A percentile compares a stretch with the other conserved stretches of the same genome.
phyloP scores from a whole-genome alignment of 2,329 filamentous ascomycete genomes.

The Camillea tinctor region DNA sequence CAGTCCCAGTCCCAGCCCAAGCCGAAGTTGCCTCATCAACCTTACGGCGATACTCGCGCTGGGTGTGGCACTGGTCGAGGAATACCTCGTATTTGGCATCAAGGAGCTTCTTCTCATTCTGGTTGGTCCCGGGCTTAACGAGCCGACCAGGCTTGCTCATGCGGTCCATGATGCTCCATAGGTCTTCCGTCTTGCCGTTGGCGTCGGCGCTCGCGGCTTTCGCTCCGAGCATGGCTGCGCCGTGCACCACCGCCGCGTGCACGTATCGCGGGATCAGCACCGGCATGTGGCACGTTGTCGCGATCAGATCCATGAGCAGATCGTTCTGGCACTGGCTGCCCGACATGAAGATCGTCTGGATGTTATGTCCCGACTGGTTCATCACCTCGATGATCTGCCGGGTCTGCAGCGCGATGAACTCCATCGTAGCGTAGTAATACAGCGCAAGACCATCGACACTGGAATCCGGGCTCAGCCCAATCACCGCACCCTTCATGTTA shows the following conservation, averaged over 20 bases:
- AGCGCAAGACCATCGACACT: conserved; percentile 83
- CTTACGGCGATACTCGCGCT: conserved; percentile 76
- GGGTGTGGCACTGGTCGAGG: conserved; percentile 83
- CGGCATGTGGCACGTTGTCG: conserved; percentile 86
- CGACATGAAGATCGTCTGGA: conserved; percentile 97
- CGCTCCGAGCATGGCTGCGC: conserved; percentile 96
- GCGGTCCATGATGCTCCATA: conserved; percentile 97
- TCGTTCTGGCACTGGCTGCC: conserved; percentile 96
- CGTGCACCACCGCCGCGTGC: conserved; percentile 92
- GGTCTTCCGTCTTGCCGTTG: conserved; percentile 75
- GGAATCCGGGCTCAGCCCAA: conserved; percentile 85
- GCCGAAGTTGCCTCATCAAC: conserved; percentile 62
- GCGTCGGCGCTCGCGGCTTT: conserved; percentile 87
- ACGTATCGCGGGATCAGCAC: conserved; percentile 93
- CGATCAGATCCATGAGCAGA: conserved; percentile 86
- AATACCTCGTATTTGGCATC: conserved; percentile 95
- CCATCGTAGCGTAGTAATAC: conserved; percentile 94
- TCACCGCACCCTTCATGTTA: conserved; percentile 86
- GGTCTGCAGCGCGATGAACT: conserved; percentile 97
- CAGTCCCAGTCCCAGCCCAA: conserved; percentile 28
- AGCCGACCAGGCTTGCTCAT: conserved; percentile 93
- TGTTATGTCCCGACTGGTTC: conserved; percentile 85
- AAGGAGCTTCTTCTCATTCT: conserved; percentile 74
- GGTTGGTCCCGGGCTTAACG: conserved; percentile 71
- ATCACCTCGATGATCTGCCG: conserved; percentile 92